Conservation (phyloP, 495 filamentous ascomycete genomes). For the Aspergillus leporis region DNA sequence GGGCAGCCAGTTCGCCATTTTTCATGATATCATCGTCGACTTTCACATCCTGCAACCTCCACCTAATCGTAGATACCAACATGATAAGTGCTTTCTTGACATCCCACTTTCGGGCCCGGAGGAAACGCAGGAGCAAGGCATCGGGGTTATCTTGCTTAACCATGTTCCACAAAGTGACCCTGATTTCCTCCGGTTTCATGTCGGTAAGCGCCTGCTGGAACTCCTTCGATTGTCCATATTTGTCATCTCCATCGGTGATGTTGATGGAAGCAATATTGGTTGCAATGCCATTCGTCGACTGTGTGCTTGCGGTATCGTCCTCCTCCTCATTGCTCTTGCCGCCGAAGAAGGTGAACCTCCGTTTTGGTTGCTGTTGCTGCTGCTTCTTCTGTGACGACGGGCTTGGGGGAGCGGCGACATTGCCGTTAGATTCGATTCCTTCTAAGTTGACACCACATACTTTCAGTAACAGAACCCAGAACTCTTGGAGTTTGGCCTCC, state of each 20-base stretch:
- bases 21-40: conserved; percentile 85
- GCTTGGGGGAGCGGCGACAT: conserved; percentile 26
- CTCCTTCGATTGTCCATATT: conserved; percentile 86
- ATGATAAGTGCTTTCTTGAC: conserved; percentile 90
- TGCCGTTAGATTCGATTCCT: conserved; percentile 26
- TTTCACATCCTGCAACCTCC: conserved; percentile 77
- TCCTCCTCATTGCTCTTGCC: conserved; percentile 55
- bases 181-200: conserved; percentile 73
- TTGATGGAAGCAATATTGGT: conserved; percentile 32
- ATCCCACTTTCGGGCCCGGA: conserved; percentile 95
- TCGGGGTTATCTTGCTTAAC: conserved; percentile 95
- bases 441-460: conserved; percentile 68
- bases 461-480: conserved; percentile 78
- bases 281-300: conserved; percentile 35
- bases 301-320: conserved; percentile 40
- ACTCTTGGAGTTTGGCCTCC: conserved; percentile 81
- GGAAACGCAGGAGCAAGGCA: conserved; percentile 80
- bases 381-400: conserved; percentile 56
- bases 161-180: conserved; percentile 90
- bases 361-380: conserved; percentile 73
- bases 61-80: conserved; percentile 91
- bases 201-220: conserved; percentile 78
- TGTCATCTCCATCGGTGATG: conserved; percentile 72
- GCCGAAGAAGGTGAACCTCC: conserved; percentile 61
- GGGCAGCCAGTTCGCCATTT: conserved; percentile 69